Evolutionary conservation across 1,284 basidiomycete genomes (phyloP).

Genomic region (Cryptococcus sp.): DNA sequence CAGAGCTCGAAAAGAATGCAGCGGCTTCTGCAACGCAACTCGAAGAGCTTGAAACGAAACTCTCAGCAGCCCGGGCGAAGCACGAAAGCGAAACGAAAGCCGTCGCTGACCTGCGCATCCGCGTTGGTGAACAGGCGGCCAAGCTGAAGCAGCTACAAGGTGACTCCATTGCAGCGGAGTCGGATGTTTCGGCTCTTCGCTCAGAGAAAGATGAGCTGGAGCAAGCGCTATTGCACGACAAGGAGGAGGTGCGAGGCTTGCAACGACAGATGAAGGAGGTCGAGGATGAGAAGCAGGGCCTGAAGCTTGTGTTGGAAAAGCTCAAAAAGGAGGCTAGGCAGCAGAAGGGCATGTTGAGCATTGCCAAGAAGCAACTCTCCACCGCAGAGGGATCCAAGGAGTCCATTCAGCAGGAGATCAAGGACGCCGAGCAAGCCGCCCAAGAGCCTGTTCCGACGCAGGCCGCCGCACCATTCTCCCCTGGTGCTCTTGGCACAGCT

Average conservation of each 20-base stretch:
- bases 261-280: constrained; percentile 84
- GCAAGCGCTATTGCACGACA: constrained; percentile 82
- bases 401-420: constrained; percentile 70
- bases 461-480: constrained; percentile 19
- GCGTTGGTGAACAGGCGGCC: constrained; percentile 68
- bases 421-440: constrained; percentile 57
- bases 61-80: constrained; percentile 59
- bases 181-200: constrained; percentile 82
- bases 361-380: constrained; percentile 89
- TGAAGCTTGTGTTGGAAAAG: constrained; percentile 82
- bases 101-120: constrained; percentile 71
- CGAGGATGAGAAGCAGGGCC: constrained; percentile 68
- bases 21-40: constrained; percentile 66
- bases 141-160: constrained; percentile 75
- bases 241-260: constrained; percentile 87
- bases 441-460: background rate
- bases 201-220: constrained; percentile 93
- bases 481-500: constrained; percentile 57
- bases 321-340: constrained; percentile 90
- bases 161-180: constrained; percentile 86
- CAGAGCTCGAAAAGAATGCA: constrained; percentile 48
- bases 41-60: constrained; percentile 51
- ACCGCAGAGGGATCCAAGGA: constrained; percentile 78
- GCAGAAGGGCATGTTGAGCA: constrained; percentile 91
- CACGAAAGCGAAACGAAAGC: constrained; percentile 82